Evolutionary conservation across 2,329 filamentous ascomycete genomes (phyloP).

Genomic region (Corniculantispora saksenae): DNA sequence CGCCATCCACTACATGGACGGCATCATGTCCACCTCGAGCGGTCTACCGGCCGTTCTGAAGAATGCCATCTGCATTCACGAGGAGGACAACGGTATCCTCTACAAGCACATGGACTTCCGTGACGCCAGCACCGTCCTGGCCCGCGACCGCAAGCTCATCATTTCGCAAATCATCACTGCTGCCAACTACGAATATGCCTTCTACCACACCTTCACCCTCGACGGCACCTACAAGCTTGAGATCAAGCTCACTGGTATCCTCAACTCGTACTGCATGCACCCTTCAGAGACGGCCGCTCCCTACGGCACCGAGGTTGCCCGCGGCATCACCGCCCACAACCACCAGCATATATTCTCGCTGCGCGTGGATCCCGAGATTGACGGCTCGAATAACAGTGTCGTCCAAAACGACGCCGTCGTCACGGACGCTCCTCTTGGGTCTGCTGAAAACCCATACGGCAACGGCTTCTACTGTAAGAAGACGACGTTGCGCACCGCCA

Average conservation of each 20-base stretch:
- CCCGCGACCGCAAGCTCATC: slow-evolving; percentile 59
- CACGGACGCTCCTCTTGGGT: slow-evolving; percentile 64
- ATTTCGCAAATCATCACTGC: slow-evolving; percentile 66
- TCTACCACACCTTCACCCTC: slow-evolving; percentile 40
- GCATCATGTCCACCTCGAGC: slow-evolving; percentile 67
- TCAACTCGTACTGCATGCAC: slow-evolving; percentile 45
- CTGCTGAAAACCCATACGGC: slow-evolving; percentile 69
- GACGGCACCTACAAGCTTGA: slow-evolving; percentile 67
- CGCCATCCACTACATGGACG: slow-evolving; percentile 59
- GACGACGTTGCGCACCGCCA: slow-evolving; percentile 28
- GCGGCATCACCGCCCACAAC: slow-evolving; percentile 64
- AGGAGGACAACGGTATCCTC: slow-evolving; percentile 54
- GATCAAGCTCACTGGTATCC: slow-evolving; percentile 56
- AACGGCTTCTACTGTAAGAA: slow-evolving; percentile 64
- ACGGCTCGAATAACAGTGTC: slow-evolving; percentile 62
- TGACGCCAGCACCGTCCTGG: slow-evolving; percentile 58
- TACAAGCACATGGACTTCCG: slow-evolving; percentile 68
- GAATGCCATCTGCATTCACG: slow-evolving; percentile 41
- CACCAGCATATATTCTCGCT: slow-evolving; percentile 72
- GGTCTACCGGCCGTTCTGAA: slow-evolving; percentile 70
- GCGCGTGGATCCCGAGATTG: slow-evolving; percentile 65
- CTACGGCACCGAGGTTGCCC: slow-evolving; percentile 65
- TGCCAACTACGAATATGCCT: slow-evolving; percentile 63
- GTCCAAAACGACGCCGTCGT: slow-evolving; percentile 69
- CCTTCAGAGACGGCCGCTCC: slow-evolving; percentile 35